Evolutionary conservation across 2,329 filamentous ascomycete species (phyloP).

Genomic region (Xylaria sp.): DNA sequence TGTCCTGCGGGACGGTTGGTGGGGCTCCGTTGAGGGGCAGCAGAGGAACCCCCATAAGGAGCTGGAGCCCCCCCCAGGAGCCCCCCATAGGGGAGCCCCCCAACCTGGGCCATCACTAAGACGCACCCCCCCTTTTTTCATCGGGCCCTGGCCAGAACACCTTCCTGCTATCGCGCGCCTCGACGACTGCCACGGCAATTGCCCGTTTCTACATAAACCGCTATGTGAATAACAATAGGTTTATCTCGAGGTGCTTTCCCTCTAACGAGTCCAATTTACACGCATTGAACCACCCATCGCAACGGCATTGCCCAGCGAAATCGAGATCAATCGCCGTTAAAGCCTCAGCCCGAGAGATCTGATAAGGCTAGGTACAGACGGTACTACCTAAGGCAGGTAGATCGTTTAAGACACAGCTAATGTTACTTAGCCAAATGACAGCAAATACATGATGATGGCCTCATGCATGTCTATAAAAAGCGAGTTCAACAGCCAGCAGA

Average conservation of each 20-base stretch:
- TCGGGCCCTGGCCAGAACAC: not conserved
- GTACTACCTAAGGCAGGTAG: not conserved
- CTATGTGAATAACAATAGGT: too few relatives aligned
- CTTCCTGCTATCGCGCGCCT: not conserved
- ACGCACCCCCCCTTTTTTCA: not conserved
- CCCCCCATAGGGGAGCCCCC: too few relatives aligned
- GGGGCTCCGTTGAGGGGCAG: conserved; percentile 21
- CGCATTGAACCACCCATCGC: too few relatives aligned
- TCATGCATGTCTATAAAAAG: not conserved
- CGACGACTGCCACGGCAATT: not conserved
- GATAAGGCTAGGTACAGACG: not conserved
- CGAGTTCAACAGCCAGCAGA: too few relatives aligned
- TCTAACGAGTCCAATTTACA: too few relatives aligned
- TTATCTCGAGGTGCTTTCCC: too few relatives aligned
- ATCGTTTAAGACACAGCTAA: not conserved
- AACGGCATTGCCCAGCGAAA: not conserved
- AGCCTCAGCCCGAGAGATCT: not conserved
- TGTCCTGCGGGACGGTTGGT: conserved; percentile 21
- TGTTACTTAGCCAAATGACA: not conserved
- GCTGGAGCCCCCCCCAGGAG: too few relatives aligned
- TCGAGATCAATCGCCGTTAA: not conserved
- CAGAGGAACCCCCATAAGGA: not conserved
- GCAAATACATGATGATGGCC: not conserved
- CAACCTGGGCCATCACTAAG: not conserved
- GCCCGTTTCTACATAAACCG: too few relatives aligned